Percentiles rank a stretch among this genome's conserved stretches.
Conservation (phyloP, 495 filamentous ascomycete genomes). For the Annulohypoxylon nitens region DNA sequence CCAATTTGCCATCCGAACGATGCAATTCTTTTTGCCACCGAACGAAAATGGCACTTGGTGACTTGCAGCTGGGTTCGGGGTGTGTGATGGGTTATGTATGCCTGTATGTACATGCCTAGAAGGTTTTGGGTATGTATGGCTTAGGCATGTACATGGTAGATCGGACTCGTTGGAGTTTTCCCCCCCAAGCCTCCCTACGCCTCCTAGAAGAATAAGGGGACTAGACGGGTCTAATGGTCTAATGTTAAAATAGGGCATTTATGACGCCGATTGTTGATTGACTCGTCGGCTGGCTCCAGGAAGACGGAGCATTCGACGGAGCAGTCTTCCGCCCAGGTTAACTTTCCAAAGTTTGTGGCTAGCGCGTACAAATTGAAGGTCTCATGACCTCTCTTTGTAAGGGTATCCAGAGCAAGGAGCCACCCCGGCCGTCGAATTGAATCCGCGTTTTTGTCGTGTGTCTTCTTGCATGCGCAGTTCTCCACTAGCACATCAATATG, state of each 20-base stretch:
- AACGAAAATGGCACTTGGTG: conserved; percentile 27
- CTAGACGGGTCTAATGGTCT: conserved; percentile 19
- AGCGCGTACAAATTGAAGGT: conserved; percentile 47
- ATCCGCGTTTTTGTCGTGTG: conserved; percentile 44
- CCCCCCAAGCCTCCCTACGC: not conserved
- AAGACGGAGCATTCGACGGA: conserved; percentile 43
- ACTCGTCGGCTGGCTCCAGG: conserved; percentile 45
- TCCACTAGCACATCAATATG: conserved; percentile 23
- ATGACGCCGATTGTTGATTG: conserved; percentile 45
- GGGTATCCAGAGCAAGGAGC: conserved; percentile 49
- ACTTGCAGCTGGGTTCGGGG: conserved; percentile 43
- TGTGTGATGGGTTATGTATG: conserved; percentile 16
- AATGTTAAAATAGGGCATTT: conserved; percentile 39
- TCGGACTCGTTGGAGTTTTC: not conserved
- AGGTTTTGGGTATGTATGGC: not conserved
- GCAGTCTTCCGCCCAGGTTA: conserved; percentile 42
- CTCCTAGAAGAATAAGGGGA: conserved; percentile 23
- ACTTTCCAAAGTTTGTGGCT: conserved; percentile 47
- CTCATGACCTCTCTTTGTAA: conserved; percentile 50
- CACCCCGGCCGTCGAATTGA: conserved; percentile 44
- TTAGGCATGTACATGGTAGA: conserved; percentile 7
- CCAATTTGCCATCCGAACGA: conserved; percentile 23
- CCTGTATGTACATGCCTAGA: not conserved
- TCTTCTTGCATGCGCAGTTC: conserved; percentile 39
- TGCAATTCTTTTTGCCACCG: conserved; percentile 26